Conservation (phyloP, 768 basidiomycete genomes). For the Boletus vinaceobasis region DNA sequence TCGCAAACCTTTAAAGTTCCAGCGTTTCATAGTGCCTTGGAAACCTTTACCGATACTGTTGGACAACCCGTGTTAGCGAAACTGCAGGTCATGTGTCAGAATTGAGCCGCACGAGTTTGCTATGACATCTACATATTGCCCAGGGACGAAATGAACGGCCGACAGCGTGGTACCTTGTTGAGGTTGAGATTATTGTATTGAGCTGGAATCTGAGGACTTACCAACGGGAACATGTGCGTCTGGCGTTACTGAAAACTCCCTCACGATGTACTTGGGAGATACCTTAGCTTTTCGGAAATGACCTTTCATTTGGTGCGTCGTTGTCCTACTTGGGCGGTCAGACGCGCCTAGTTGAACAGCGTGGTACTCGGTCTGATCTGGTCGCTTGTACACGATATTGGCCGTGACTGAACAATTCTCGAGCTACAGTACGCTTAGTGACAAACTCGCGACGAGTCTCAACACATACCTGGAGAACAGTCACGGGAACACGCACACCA, state of each 20-base stretch:
- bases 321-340: conserved; percentile 66
- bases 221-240: conserved; percentile 91
- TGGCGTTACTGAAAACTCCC: conserved; percentile 83
- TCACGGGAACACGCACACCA: conserved; percentile 85
- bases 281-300: conserved; percentile 86
- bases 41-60: conserved; percentile 94
- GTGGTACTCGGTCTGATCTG: conserved; percentile 73
- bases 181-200: neutral
- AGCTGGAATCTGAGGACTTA: conserved; percentile 34
- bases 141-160: conserved; percentile 94
- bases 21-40: conserved; percentile 95
- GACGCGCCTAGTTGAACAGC: conserved; percentile 93
- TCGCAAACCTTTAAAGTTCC: conserved; percentile 86
- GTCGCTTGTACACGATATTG: conserved; percentile 62
- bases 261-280: conserved; percentile 76
- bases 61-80: conserved; percentile 8
- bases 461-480: conserved; percentile 82
- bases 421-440: conserved; percentile 43
- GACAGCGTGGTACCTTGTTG: conserved; percentile 78
- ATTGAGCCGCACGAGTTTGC: conserved; percentile 71
- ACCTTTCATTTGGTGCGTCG: conserved; percentile 77
- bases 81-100: neutral
- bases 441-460: conserved; percentile 5
- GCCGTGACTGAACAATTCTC: conserved; percentile 90
- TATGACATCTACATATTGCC: conserved; percentile 90